These are phyloP conservation scores for Fallopia convolvulus DNA, from an alignment of 148 eudicot genomes.

Conservation along the genomic window DNA sequence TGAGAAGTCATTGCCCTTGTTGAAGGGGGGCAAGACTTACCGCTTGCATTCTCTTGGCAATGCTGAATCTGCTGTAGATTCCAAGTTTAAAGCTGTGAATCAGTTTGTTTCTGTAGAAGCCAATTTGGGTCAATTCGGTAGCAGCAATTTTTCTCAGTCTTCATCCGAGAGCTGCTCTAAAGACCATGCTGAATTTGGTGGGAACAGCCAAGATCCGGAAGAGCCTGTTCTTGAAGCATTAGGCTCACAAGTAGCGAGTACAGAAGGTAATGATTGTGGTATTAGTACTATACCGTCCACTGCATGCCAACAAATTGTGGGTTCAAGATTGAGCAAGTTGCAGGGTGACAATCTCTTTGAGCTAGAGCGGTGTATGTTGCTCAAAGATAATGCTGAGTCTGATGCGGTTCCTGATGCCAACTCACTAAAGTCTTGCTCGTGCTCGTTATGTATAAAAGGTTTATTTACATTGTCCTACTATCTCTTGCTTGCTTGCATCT, in stretches of 20 bases:
- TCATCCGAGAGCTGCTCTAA: constrained; percentile 5
- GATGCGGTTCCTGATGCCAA: constrained; percentile 20
- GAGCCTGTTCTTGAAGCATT: constrained; percentile 17
- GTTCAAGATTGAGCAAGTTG: constrained; percentile 9
- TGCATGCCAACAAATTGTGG: constrained; percentile 27
- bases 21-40: constrained; percentile 31
- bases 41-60: constrained; percentile 26
- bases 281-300: constrained; percentile 25
- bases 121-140: not conserved
- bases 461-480: not conserved
- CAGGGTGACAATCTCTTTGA: constrained; percentile 26
- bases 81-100: constrained; percentile 19
- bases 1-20: constrained; percentile 19
- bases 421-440: constrained; percentile 51
- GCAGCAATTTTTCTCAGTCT: not conserved
- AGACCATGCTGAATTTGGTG: constrained; percentile 15
- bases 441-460: constrained; percentile 93
- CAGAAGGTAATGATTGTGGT: constrained; percentile 22
- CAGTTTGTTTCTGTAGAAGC: constrained; percentile 13
- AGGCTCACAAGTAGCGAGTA: constrained; percentile 16
- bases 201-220: constrained; percentile 11
- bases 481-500: not conserved
- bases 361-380: constrained; percentile 34
- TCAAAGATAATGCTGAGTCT: constrained; percentile 33
- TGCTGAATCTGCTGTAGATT: constrained; percentile 15